phyloP scores from a whole-genome alignment of 208 protist genomes.

The Leishmania aethiopica region DNA sequence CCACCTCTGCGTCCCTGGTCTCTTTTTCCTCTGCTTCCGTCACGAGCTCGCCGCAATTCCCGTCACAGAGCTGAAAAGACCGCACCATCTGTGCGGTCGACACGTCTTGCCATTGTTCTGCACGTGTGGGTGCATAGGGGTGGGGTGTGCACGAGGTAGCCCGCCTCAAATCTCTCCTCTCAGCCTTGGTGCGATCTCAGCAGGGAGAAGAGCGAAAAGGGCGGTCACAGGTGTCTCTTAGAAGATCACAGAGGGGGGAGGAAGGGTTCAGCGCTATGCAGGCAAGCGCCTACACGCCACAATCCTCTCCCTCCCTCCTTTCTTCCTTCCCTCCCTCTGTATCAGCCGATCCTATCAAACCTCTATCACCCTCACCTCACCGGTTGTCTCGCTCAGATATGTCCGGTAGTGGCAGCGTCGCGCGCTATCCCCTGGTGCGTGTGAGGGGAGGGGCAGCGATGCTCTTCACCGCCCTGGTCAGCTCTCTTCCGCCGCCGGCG shows the following conservation, averaged over 20 bases:
- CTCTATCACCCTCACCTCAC: neutral
- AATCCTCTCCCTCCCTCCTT: neutral
- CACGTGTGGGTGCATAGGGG: neutral
- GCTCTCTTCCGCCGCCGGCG: constrained; percentile 15
- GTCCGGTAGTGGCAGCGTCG: neutral
- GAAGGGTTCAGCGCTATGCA: neutral
- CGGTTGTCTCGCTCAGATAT: neutral
- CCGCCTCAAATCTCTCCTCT: neutral
- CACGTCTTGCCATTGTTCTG: neutral
- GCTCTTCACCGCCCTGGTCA: constrained; percentile 26
- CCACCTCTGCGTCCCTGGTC: neutral
- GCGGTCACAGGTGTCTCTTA: neutral
- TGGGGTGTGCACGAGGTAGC: neutral
- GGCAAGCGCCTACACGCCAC: neutral
- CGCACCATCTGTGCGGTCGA: neutral
- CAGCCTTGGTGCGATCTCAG: neutral
- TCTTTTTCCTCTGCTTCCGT: neutral
- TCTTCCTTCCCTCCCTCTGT: neutral
- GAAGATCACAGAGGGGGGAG: neutral
- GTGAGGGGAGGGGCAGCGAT: constrained; percentile 25
- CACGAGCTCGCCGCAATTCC: neutral
- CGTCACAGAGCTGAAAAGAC: neutral
- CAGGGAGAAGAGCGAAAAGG: neutral
- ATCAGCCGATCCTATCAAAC: neutral
- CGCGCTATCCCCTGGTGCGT: constrained; percentile 21